Evolutionary conservation across 2,329 filamentous ascomycete species (phyloP).

Genomic region (Beauveria bassiana): DNA sequence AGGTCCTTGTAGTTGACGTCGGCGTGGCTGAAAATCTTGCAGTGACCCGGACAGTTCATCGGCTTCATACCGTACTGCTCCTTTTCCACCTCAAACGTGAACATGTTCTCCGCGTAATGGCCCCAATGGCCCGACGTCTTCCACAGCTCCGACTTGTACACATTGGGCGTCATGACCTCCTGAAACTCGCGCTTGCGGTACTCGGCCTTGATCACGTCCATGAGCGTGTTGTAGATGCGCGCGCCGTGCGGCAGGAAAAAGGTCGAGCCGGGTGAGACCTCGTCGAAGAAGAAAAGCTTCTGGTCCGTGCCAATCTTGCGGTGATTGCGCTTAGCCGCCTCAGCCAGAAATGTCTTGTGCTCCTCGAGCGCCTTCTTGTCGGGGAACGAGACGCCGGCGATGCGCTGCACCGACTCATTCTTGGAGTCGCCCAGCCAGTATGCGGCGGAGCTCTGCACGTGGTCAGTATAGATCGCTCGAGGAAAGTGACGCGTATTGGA

Average conservation of each 20-base stretch:
- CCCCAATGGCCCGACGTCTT: conserved; percentile 93
- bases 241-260: conserved; percentile 92
- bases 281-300: conserved; percentile 95
- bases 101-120: conserved; percentile 83
- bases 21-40: conserved; percentile 75
- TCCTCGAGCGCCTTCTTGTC: conserved; percentile 93
- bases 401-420: conserved; percentile 92
- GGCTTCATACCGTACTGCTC: conserved; percentile 69
- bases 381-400: conserved; percentile 91
- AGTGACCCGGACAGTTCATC: conserved; percentile 98
- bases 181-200: conserved; percentile 92
- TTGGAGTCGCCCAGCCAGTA: conserved; percentile 93
- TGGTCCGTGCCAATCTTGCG: conserved; percentile 90
- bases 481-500: not conserved
- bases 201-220: conserved; percentile 72
- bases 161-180: conserved; percentile 89
- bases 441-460: conserved; percentile 57
- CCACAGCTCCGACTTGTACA: conserved; percentile 92
- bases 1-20: conserved; percentile 79
- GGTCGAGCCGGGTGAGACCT: conserved; percentile 82
- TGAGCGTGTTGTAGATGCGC: conserved; percentile 85
- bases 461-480: conserved; percentile 14
- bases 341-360: conserved; percentile 90
- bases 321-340: conserved; percentile 97
- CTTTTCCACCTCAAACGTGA: conserved; percentile 69